phyloP scores from a whole-genome alignment of 1,139 yeast species.

The Geotrichum klebahnii region DNA sequence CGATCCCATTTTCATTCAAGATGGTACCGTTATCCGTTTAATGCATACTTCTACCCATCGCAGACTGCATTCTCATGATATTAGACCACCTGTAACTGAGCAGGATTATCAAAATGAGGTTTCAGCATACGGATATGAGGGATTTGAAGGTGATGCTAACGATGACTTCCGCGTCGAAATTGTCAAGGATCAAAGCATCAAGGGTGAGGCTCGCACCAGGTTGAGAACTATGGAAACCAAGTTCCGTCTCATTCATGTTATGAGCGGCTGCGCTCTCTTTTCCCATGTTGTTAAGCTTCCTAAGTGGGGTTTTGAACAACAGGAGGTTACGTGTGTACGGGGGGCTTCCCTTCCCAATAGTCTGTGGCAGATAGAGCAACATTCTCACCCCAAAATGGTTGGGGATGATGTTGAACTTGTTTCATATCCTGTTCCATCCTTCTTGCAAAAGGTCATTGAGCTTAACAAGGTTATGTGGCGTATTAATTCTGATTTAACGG shows the following conservation, averaged over 20 bases:
- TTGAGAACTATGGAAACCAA: constrained; percentile 78
- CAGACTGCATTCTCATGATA: constrained; percentile 93
- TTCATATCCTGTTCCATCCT: constrained; percentile 59
- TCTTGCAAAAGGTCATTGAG: constrained; percentile 69
- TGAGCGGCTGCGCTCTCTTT: constrained; percentile 84
- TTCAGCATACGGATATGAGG: constrained; percentile 85
- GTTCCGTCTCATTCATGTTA: constrained; percentile 82
- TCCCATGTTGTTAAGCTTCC: constrained; percentile 85
- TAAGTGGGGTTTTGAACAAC: constrained; percentile 94
- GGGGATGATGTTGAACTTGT: constrained; percentile 48
- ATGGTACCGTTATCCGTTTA: constrained; percentile 79
- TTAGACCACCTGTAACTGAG: constrained; percentile 86
- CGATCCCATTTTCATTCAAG: constrained; percentile 54
- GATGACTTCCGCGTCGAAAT: constrained; percentile 93
- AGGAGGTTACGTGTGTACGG: constrained; percentile 88
- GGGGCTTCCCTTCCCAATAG: constrained; percentile 73
- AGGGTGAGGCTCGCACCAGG: constrained; percentile 56
- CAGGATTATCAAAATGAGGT: constrained; percentile 97
- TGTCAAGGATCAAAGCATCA: constrained; percentile 53
- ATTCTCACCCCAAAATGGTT: constrained; percentile 42
- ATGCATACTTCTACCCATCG: constrained; percentile 64
- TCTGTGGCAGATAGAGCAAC: constrained; percentile 85
- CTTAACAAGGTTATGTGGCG: constrained; percentile 88
- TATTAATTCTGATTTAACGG: constrained; percentile 78
- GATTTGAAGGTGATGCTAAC: constrained; percentile 90